Evolutionary conservation across 495 filamentous ascomycete species (phyloP).

Genomic region (Neurospora sp.): DNA sequence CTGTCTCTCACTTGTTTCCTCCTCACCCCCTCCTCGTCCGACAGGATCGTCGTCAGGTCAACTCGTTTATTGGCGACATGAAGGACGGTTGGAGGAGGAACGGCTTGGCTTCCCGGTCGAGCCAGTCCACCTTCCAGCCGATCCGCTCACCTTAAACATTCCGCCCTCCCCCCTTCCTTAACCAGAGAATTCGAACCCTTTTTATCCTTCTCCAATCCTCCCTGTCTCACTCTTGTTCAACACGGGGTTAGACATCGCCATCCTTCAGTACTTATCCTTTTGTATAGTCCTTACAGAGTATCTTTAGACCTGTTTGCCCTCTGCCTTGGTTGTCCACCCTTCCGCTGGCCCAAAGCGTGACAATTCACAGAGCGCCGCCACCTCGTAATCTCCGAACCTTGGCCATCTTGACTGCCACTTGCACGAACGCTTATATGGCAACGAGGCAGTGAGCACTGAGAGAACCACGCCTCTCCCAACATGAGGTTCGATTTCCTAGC

Average conservation of each 20-base stretch:
- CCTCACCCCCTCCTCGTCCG: neutral
- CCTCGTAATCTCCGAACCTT: neutral
- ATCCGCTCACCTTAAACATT: neutral
- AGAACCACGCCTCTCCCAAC: constrained; percentile 3
- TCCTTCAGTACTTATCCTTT: neutral
- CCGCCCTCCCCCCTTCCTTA: neutral
- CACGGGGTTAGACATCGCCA: neutral
- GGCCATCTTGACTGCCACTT: neutral
- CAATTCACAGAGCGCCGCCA: neutral
- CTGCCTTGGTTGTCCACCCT: neutral
- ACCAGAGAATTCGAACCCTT: neutral
- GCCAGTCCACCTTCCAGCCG: neutral
- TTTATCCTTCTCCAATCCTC: neutral
- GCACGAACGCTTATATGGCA: neutral
- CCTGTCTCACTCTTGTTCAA: neutral
- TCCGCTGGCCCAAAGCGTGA: neutral
- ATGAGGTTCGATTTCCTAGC: constrained; percentile 26
- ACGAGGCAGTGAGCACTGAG: neutral
- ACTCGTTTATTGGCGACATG: neutral
- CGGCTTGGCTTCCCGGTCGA: neutral
- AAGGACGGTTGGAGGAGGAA: neutral
- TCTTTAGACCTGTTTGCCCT: neutral
- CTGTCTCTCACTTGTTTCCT: neutral
- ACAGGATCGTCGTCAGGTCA: neutral
- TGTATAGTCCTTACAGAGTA: neutral